These are phyloP conservation scores for Papiliotrema laurentii DNA, from an alignment of 1,284 basidiomycete species.

Conservation along the genomic window DNA sequence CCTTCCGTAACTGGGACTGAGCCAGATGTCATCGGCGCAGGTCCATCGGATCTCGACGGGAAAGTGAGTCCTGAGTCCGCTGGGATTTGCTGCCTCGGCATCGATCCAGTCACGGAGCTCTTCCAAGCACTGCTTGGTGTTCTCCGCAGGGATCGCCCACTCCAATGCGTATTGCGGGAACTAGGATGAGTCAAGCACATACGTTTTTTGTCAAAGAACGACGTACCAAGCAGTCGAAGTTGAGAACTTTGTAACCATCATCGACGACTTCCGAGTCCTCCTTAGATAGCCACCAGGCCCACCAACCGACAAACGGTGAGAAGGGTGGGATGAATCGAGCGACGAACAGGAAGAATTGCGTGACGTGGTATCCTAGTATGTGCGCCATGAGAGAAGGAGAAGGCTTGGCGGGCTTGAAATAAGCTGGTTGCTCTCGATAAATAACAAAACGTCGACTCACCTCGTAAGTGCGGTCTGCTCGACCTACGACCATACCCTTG, in stretches of 20 bases:
- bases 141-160: constrained; percentile 66
- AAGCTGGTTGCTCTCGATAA: not conserved
- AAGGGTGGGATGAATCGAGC: constrained; percentile 39
- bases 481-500: constrained; percentile 66
- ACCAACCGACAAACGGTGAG: constrained; percentile 43
- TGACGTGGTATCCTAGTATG: constrained; percentile 70
- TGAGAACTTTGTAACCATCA: constrained; percentile 73
- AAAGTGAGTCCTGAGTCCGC: constrained; percentile 82
- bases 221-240: constrained; percentile 58
- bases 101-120: constrained; percentile 74
- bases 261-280: constrained; percentile 53
- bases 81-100: constrained; percentile 60
- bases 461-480: constrained; percentile 69
- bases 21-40: constrained; percentile 84
- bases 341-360: constrained; percentile 73
- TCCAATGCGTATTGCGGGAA: constrained; percentile 86
- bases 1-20: constrained; percentile 78
- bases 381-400: constrained; percentile 53
- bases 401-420: constrained; percentile 52
- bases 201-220: not conserved
- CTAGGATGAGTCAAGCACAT: constrained; percentile 46
- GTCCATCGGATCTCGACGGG: constrained; percentile 91
- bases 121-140: constrained; percentile 61
- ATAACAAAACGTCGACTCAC: constrained; percentile 51
- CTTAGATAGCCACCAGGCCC: constrained; percentile 45